Conservation (phyloP, 164 flowering plant genomes). For the Chloranthus sessilifolius region DNA sequence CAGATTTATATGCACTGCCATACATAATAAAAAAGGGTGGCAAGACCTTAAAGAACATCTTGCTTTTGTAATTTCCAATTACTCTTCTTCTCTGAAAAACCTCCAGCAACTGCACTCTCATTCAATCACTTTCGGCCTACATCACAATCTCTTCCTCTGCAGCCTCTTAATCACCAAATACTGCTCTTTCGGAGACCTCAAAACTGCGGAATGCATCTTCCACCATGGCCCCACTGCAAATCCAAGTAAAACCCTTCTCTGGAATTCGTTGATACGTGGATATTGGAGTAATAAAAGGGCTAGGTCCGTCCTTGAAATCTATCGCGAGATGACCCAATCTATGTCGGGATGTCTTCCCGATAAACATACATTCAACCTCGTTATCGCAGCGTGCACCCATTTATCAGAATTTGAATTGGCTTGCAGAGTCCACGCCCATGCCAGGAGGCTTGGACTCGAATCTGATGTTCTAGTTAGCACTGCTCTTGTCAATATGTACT, state of each 20-base stretch:
- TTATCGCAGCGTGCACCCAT: constrained; percentile 10
- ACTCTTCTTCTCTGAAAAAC: constrained; percentile 1
- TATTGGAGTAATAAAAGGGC: constrained; percentile 4
- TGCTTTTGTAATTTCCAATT: neutral
- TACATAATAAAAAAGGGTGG: neutral
- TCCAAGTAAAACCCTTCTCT: constrained; percentile 10
- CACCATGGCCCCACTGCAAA: neutral
- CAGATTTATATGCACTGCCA: neutral
- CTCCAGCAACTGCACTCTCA: constrained; percentile 10
- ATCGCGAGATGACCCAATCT: constrained; percentile 4
- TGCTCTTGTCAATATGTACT: constrained; percentile 11
- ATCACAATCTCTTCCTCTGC: constrained; percentile 7
- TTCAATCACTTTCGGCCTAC: constrained; percentile 4
- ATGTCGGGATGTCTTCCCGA: constrained; percentile 3
- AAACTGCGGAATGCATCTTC: constrained; percentile 4
- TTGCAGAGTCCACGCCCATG: neutral
- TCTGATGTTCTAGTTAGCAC: constrained; percentile 15
- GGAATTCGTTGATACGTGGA: constrained; percentile 17
- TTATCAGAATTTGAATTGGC: constrained; percentile 12
- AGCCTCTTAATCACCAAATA: constrained; percentile 12
- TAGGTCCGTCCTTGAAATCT: constrained; percentile 5
- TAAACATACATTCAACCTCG: constrained; percentile 12
- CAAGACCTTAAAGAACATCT: constrained; percentile 7
- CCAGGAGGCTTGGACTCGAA: neutral
- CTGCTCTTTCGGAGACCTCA: constrained; percentile 1